Base-by-base conservation (phyloP, 345 rosid species). In the Pugionium cornutum region DNA sequence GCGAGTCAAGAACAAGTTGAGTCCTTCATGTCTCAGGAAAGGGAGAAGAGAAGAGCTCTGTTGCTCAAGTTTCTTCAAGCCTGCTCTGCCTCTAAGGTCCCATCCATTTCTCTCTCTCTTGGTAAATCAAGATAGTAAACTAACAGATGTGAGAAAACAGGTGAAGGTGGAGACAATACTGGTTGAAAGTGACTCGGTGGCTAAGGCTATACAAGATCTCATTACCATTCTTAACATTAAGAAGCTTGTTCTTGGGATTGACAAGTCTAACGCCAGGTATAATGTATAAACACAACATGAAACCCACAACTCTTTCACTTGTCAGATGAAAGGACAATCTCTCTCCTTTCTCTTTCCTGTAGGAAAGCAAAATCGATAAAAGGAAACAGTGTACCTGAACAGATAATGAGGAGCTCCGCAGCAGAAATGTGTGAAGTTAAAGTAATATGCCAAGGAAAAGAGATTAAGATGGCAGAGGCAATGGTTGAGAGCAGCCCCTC, bases 211-310 rank as follows among this genome's bases (percentile, higher is more conserved):
- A 32, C 32, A 76, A 60, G 89, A 89, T 50, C 88, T 89, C 53
- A 78, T 92, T 27, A 82, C 94, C 51, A 69, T 86, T 74, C 87
- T 89, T 58, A 79, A 82, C 80, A 77, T 88, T 36, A 87, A 54
- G 68, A 92, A 78, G 84, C 83, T 92, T 7, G 94, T 88, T 50
- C 75, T 92, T 68, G 97, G 98, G 73, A 79, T 86, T 60, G 51
- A 53, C 72, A 86, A 83, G 66, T 78, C 94, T 63, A 80, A 54
- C 67, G 57, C 81, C 40, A 85, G 89, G 96, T 88, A 75, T 35
- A 31, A 18, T 18, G 18, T 28, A 49, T 28, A 27, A 10, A 49
- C 6, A 67, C 48, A 45, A 28, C 25, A 41, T 45, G 11, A 59
- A 1, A 4, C 5, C 35, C 41, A 28, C 9, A 31, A 4, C 27